Evolutionary conservation across 345 rosid species (phyloP).

Genomic region (Leavenworthia alabamica): DNA sequence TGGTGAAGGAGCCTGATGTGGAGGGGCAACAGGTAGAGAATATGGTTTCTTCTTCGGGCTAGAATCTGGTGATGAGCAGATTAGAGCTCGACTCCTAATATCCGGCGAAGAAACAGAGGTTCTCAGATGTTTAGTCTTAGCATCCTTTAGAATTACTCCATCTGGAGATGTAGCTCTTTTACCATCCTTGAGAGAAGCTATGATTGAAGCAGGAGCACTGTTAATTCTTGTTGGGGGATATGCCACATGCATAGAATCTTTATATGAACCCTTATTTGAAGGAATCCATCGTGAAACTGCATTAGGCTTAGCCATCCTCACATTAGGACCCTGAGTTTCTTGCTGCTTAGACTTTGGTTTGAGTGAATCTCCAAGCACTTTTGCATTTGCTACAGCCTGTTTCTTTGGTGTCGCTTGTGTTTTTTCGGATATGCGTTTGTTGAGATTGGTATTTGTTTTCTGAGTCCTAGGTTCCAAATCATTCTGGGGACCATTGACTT

Average conservation of each 20-base stretch:
- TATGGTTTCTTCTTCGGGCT: conserved; percentile 26
- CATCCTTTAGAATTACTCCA: conserved; percentile 37
- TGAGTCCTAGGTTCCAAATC: conserved; percentile 38
- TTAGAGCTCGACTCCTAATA: conserved; percentile 36
- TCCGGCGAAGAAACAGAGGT: conserved; percentile 33
- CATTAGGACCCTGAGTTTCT: conserved; percentile 48
- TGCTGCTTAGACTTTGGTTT: conserved; percentile 58
- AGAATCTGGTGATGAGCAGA: conserved; percentile 28
- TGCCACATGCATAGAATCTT: conserved; percentile 71
- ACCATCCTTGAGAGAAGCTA: conserved; percentile 53
- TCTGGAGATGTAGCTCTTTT: conserved; percentile 33
- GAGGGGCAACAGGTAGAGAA: conserved; percentile 28
- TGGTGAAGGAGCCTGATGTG: conserved; percentile 11
- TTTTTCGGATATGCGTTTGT: conserved; percentile 51
- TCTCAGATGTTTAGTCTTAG: conserved; percentile 30
- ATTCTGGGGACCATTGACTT: conserved; percentile 28
- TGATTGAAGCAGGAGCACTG: conserved; percentile 73
- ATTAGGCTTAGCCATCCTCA: conserved; percentile 71
- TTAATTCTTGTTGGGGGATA: conserved; percentile 73
- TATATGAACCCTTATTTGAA: conserved; percentile 68
- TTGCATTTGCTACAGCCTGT: conserved; percentile 37
- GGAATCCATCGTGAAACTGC: conserved; percentile 79
- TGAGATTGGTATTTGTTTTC: conserved; percentile 32
- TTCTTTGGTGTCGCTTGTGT: conserved; percentile 47
- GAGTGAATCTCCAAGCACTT: conserved; percentile 45